These are phyloP conservation scores for Mucor piriformis DNA, from an alignment of 371 early-diverging fungal genomes.

Conservation along the genomic window DNA sequence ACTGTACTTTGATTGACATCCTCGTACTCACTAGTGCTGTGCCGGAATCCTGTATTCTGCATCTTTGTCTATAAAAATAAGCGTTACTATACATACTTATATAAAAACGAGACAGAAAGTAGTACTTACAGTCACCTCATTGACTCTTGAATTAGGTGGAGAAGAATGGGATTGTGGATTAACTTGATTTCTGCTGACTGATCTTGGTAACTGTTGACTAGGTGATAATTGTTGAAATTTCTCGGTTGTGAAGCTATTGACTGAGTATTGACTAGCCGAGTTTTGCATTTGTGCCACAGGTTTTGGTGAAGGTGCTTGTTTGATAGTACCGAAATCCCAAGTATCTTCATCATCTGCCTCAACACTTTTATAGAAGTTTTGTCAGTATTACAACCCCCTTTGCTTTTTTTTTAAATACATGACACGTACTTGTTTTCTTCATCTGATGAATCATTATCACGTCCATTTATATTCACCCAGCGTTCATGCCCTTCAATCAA, in stretches of 20 bases:
- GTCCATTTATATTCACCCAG: conserved; percentile 66
- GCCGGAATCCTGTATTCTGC: conserved; percentile 24
- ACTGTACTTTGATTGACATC: conserved; percentile 43
- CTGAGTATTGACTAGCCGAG: conserved; percentile 33
- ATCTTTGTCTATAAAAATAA: conserved; percentile 16
- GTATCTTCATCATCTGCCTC: conserved; percentile 40
- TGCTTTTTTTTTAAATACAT: not conserved
- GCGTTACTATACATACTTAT: no score
- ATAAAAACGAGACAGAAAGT: no score
- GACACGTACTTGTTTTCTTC: conserved; percentile 55
- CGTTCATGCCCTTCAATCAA: conserved; percentile 82
- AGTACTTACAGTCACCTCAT: conserved; percentile 32
- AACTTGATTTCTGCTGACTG: conserved; percentile 27
- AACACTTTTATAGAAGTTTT: conserved; percentile 20
- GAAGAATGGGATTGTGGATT: conserved; percentile 12
- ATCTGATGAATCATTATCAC: conserved; percentile 61
- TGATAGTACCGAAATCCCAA: conserved; percentile 66
- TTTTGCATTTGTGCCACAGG: conserved; percentile 25
- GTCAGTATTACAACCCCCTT: conserved; percentile 4
- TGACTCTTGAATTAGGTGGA: conserved; percentile 17
- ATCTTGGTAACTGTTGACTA: conserved; percentile 17
- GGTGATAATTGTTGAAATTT: conserved; percentile 6
- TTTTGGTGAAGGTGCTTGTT: conserved; percentile 38
- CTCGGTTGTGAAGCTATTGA: conserved; percentile 19
- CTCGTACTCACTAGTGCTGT: conserved; percentile 26